Conservation (phyloP, 208 protist species). For the Leishmania braziliensis region DNA sequence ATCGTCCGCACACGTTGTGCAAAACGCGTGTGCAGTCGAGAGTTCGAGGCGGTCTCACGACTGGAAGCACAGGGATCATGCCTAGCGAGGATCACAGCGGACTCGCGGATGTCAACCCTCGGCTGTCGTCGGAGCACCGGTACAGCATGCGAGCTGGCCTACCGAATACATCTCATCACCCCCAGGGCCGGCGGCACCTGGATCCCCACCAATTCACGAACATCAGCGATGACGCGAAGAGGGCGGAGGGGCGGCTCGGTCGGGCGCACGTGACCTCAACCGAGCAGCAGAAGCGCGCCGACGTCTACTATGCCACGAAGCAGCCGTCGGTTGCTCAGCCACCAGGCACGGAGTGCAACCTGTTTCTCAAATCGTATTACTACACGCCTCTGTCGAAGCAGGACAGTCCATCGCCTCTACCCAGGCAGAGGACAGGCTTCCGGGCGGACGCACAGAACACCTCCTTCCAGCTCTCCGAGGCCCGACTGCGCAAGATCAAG, state of each 20-base stretch:
- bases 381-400: constrained; percentile 43
- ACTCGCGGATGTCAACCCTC: constrained; percentile 1
- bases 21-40: constrained; percentile 12
- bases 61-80: constrained; percentile 35
- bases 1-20: constrained; percentile 17
- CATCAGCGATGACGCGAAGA: constrained; percentile 71
- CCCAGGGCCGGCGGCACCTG: constrained; percentile 44
- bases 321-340: constrained; percentile 29
- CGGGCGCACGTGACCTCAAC: constrained; percentile 37
- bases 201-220: constrained; percentile 58
- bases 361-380: constrained; percentile 54
- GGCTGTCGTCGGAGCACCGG: constrained; percentile 9
- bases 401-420: constrained; percentile 6
- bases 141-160: constrained; percentile 11
- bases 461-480: constrained; percentile 57
- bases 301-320: constrained; percentile 35
- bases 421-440: constrained; percentile 12
- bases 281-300: constrained; percentile 28
- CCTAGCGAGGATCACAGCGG: constrained; percentile 20
- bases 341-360: constrained; percentile 36
- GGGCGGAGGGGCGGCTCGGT: constrained; percentile 59
- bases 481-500: constrained; percentile 50
- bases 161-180: background rate
- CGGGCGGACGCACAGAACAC: constrained; percentile 29
- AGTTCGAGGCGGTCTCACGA: constrained; percentile 20